These are phyloP conservation scores for Xylaria bambusicola DNA, from an alignment of 495 filamentous ascomycete genomes.

Conservation along the genomic window DNA sequence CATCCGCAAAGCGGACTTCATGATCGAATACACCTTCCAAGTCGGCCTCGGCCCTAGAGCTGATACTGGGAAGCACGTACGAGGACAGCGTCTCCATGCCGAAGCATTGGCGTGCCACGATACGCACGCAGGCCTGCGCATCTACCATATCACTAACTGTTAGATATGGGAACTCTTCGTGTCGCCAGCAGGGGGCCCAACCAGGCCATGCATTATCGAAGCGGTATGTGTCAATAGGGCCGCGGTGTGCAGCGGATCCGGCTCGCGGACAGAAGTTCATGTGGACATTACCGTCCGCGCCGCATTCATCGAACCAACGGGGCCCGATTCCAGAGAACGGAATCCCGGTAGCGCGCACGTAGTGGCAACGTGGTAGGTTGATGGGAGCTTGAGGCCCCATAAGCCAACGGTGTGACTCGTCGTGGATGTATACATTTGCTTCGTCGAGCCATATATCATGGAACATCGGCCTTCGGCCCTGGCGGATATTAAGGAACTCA, in stretches of 20 bases:
- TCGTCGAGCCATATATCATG: constrained; percentile 58
- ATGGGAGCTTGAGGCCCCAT: constrained; percentile 44
- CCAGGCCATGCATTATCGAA: constrained; percentile 34
- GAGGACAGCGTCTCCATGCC: constrained; percentile 27
- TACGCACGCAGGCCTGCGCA: constrained; percentile 52
- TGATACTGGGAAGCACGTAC: constrained; percentile 14
- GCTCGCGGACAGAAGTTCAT: constrained; percentile 46
- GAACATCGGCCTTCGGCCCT: constrained; percentile 56
- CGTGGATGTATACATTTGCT: constrained; percentile 52
- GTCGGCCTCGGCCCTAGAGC: constrained; percentile 6
- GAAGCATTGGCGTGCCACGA: constrained; percentile 52
- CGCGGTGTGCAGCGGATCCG: constrained; percentile 35
- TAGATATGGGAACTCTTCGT: constrained; percentile 57
- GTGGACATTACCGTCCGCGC: constrained; percentile 48
- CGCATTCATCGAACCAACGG: constrained; percentile 50
- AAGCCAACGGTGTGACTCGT: constrained; percentile 55
- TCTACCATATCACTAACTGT: constrained; percentile 59
- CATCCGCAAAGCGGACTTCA: constrained; percentile 43
- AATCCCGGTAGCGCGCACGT: constrained; percentile 54
- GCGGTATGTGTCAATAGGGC: background rate
- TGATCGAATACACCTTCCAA: too few species aligned
- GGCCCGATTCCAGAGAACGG: constrained; percentile 58
- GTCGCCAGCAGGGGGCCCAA: constrained; percentile 55
- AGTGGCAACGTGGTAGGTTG: constrained; percentile 44
- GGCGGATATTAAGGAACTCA: constrained; percentile 58